These are phyloP conservation scores for Austroboletus rostrupii DNA, from an alignment of 1,284 basidiomycete species.

Conservation along the genomic window DNA sequence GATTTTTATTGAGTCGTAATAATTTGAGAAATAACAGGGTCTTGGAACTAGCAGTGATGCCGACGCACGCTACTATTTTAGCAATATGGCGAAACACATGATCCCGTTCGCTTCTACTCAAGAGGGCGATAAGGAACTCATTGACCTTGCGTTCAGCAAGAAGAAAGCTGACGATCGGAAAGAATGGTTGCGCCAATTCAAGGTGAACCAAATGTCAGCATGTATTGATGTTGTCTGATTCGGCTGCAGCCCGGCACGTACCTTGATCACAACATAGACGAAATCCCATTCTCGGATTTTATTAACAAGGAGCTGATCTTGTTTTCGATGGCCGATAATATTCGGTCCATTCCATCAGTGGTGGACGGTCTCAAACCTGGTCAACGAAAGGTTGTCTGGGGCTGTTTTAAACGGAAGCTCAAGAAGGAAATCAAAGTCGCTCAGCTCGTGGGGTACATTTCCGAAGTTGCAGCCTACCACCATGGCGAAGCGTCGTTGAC, in stretches of 20 bases:
- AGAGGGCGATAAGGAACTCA: constrained; percentile 83
- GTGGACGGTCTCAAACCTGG: constrained; percentile 98
- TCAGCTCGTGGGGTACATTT: constrained; percentile 92
- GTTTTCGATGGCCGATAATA: constrained; percentile 99
- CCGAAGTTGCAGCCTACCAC: constrained; percentile 93
- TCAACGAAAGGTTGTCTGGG: constrained; percentile 96
- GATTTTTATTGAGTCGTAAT: neutral
- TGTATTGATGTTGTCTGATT: constrained; percentile 4
- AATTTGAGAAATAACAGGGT: constrained; percentile 59
- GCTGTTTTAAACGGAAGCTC: constrained; percentile 92
- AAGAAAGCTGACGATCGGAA: constrained; percentile 99
- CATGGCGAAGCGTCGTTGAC: constrained; percentile 90
- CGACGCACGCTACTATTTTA: constrained; percentile 93
- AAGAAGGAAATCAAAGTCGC: constrained; percentile 95
- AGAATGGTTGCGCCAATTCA: constrained; percentile 96
- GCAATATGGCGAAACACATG: constrained; percentile 90
- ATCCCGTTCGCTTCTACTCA: constrained; percentile 85
- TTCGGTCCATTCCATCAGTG: constrained; percentile 92
- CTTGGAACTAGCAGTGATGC: constrained; percentile 88
- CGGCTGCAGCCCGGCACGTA: constrained; percentile 84
- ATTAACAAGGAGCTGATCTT: constrained; percentile 98
- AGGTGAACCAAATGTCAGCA: constrained; percentile 42
- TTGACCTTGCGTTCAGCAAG: constrained; percentile 99
- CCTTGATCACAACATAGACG: constrained; percentile 84
- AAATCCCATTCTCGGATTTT: constrained; percentile 90